Base-by-base conservation (phyloP, 495 filamentous ascomycete genomes). In the Acidomyces sp. region DNA sequence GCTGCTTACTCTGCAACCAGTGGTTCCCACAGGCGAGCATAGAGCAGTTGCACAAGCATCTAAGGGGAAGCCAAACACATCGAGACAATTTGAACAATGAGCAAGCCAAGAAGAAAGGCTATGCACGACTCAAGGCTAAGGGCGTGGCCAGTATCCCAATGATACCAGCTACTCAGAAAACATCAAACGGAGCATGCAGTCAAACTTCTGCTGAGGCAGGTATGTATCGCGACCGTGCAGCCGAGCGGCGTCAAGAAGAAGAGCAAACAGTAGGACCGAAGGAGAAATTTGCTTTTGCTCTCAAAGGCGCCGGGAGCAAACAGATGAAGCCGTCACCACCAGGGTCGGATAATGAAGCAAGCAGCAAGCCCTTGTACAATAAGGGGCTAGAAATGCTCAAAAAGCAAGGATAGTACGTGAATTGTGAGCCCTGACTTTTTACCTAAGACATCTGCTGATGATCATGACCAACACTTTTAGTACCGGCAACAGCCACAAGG, bases 221-320 rank as follows among this genome's bases (percentile, higher is more conserved):
- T 58, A 55, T 30, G 32, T 93, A 93, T 55, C 76, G 85, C 26
- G 87, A 93, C 42, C 78, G 85, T 32, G 86, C 86, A 1, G 77
- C 73, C 43, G 85, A 92, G 57, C 73, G 86, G 4, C 72, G 85
- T n/a, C 51, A 78, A 45, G 78, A 38, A 13, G 36, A 46, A 34
- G 25, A 7, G 26, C 22, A 19, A 15, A 34, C 10, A 19, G 16
- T 3, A n/a, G 35, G 3, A 19, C 6, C 35, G 18, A 37, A 20
- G 41, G 21, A 9, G n/a, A 35, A 9, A 22, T 22, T 19, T 16
- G 19, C 13, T 4, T 33, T 41, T 10, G 35, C 41, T 4, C 41
- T 35, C 41, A 45, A 45, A 17, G 19, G 34, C 26, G 13, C 13
- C 17, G 21, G 5, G 21, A 20, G 2, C 22, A 6, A n/a, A n/a